Base-by-base conservation (phyloP, 2,329 filamentous ascomycete species). In the Akanthomyces lecanii region DNA sequence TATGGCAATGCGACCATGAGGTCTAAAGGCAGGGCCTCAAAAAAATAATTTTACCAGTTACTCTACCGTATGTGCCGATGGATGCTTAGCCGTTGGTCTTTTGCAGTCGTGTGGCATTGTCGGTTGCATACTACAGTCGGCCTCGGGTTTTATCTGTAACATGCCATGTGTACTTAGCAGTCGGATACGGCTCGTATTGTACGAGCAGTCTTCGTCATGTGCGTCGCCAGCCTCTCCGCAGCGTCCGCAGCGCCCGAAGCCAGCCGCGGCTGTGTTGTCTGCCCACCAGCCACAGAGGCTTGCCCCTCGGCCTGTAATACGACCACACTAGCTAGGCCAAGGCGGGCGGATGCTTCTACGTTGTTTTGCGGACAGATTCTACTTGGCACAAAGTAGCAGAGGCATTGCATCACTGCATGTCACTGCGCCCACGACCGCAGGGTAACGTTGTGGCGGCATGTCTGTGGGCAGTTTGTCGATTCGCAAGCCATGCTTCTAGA, bases 201-300 rank as follows among this genome's bases (percentile, higher is more conserved):
- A 58, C 55, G 55, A 58, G 44, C 55, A 42, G 55, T n/a, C 38
- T 58, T 38, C 28, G 44, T 48, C 55, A 58, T 58, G 55, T 40
- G 44, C 44, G 54, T 33, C n/a, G 55, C 55, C 42, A n/a, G 42
- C 21, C 12, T 28, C 52, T 40, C 30, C 30, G 44, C 28, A 25
- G 16, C 28, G 21, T 40, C 30, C 30, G 44, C 28, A 25, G 16
- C 28, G 21, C n/a, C 42, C 21, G 33, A 44, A 44, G 38, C 23
- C 53, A 58, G 55, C 55, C 55, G 55, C 55, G 53, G 53, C 53
- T 23, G 12, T 10, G 33, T 12, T 30, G 53, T 44, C 14, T 30
- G 40, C 54, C 21, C 54, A 25, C n/a, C 30, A 47, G 55, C 42
- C 55, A 58, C 30, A 48, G 21, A 10, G 42, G 30, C 30, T 48